Evolutionary conservation across 2,329 filamentous ascomycete species (phyloP).

Genomic region (Huntiella abstrusa): DNA sequence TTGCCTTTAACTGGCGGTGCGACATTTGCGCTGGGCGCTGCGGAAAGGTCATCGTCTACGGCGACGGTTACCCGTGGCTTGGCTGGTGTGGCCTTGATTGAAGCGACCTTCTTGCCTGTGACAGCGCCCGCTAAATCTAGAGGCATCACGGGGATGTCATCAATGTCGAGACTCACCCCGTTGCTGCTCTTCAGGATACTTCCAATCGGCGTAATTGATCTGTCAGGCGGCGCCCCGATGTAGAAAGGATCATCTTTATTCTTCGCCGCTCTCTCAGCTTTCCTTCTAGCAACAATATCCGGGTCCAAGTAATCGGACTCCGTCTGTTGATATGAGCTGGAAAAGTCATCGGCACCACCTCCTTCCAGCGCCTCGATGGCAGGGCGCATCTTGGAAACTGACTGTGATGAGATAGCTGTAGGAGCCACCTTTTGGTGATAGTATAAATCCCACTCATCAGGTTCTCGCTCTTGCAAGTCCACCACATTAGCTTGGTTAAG

Average conservation of each 20-base stretch:
- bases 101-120: conserved; percentile 13
- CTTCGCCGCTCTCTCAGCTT: conserved; percentile 58
- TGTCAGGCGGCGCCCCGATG: conserved; percentile 36
- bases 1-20: conserved; percentile 18
- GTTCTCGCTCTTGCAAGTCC: conserved; percentile 30
- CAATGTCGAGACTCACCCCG: conserved; percentile 67
- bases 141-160: conserved; percentile 91
- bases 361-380: conserved; percentile 35
- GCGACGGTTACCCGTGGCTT: conserved; percentile 48
- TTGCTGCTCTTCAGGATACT: conserved; percentile 56
- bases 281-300: conserved; percentile 54
- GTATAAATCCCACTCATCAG: conserved; percentile 49
- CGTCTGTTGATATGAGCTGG: conserved; percentile 37
- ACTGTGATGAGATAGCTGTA: conserved; percentile 28
- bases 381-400: conserved; percentile 25
- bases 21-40: conserved; percentile 30
- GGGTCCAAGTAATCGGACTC: conserved; percentile 52
- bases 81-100: conserved; percentile 23
- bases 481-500: conserved; percentile 39
- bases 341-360: conserved; percentile 24
- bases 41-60: conserved; percentile 54
- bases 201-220: conserved; percentile 58
- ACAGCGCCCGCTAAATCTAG: conserved; percentile 49
- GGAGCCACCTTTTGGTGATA: conserved; percentile 39
- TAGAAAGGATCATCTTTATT: conserved; percentile 94